Percentiles rank a stretch among this genome's conserved stretches.
Evolutionary conservation across 1,284 basidiomycete species (phyloP).

Genomic region (Xanthoconium separans): DNA sequence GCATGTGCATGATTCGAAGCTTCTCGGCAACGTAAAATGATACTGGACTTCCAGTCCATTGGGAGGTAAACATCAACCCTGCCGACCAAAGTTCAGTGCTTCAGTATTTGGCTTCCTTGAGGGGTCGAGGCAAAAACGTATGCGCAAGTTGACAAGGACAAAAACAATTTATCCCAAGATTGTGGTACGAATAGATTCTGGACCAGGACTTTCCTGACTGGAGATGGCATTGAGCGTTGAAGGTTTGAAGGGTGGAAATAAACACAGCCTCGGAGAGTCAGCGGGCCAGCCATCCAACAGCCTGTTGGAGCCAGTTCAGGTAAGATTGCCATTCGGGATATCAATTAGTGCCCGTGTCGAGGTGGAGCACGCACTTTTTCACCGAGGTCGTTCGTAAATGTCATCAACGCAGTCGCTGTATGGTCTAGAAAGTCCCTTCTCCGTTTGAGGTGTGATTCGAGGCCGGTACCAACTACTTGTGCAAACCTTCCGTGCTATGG

Average conservation of each 20-base stretch:
- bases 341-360: not conserved
- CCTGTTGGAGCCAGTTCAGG: too few species aligned
- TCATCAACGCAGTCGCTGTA: not conserved
- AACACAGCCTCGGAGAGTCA: not conserved
- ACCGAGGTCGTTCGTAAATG: too few species aligned
- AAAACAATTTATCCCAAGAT: conserved; percentile 14
- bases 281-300: not conserved
- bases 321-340: not conserved
- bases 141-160: conserved; percentile 16
- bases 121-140: conserved; percentile 8
- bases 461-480: not conserved
- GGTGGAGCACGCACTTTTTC: not conserved
- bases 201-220: too few species aligned
- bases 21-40: not conserved
- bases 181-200: not conserved
- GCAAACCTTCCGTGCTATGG: not conserved
- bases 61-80: conserved; percentile 4
- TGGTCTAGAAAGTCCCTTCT: not conserved
- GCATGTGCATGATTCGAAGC: not conserved
- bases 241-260: not conserved
- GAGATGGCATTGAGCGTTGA: not conserved
- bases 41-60: not conserved
- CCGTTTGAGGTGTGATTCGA: not conserved
- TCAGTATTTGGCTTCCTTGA: not conserved
- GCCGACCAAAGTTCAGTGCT: conserved; percentile 1